These are phyloP conservation scores for Polytrichum commune DNA, from an alignment of 225 moss, liverwort and hornwort species.

Conservation along the genomic window DNA sequence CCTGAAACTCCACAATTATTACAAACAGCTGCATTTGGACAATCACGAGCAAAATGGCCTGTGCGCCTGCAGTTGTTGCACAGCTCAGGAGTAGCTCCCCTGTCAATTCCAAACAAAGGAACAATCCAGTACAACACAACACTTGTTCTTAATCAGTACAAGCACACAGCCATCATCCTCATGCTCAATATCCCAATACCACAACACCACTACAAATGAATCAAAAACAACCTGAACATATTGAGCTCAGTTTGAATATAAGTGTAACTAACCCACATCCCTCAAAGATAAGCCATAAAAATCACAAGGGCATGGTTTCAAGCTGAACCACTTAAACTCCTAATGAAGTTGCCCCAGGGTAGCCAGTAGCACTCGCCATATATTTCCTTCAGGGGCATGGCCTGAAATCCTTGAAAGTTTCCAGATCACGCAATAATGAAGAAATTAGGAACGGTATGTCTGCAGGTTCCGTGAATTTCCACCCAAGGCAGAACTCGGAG, in stretches of 20 bases:
- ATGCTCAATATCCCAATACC: no score
- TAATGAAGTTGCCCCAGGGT: constrained; percentile 43
- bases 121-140: background rate
- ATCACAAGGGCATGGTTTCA: constrained; percentile 43
- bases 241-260: no score
- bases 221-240: no score
- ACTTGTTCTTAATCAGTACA: background rate
- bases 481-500: constrained; percentile 46
- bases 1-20: constrained; percentile 72
- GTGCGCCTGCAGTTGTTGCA: constrained; percentile 72
- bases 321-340: constrained; percentile 58
- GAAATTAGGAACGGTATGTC: constrained; percentile 49
- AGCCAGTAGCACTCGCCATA: constrained; percentile 66
- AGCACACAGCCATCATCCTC: no score
- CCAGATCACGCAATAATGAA: constrained; percentile 45
- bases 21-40: constrained; percentile 66
- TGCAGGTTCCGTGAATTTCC: constrained; percentile 46
- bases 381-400: constrained; percentile 39
- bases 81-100: constrained; percentile 46
- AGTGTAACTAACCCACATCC: no score
- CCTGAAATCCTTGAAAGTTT: constrained; percentile 50
- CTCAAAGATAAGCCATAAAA: background rate
- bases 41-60: constrained; percentile 70
- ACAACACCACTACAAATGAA: no score
- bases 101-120: constrained; percentile 14